These are phyloP conservation scores for Thermomyces lanuginosus DNA, from an alignment of 2,329 filamentous ascomycete species.

Conservation along the genomic window DNA sequence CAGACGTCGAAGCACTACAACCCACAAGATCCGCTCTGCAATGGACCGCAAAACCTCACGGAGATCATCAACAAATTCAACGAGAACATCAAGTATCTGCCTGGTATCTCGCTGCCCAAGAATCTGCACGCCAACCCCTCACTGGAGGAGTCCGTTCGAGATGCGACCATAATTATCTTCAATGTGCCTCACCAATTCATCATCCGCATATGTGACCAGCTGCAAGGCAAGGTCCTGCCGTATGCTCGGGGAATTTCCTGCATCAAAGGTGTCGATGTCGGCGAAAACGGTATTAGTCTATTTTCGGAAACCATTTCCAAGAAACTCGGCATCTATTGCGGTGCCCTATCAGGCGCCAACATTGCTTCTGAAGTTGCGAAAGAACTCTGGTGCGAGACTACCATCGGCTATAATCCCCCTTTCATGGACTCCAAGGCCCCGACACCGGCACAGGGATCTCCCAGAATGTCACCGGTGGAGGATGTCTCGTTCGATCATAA, in stretches of 20 bases:
- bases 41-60: slow-evolving; percentile 71
- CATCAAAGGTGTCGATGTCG: slow-evolving; percentile 94
- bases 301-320: slow-evolving; percentile 93
- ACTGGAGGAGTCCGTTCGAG: slow-evolving; percentile 54
- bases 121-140: slow-evolving; percentile 41
- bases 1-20: slow-evolving; percentile 60
- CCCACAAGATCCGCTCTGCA: slow-evolving; percentile 57
- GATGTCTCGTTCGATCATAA: slow-evolving; percentile 43
- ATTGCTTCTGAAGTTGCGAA: slow-evolving; percentile 87
- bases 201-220: slow-evolving; percentile 62
- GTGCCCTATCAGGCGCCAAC: slow-evolving; percentile 88
- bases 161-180: slow-evolving; percentile 82
- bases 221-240: slow-evolving; percentile 77
- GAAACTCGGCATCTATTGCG: slow-evolving; percentile 86
- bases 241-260: slow-evolving; percentile 90
- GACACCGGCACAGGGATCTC: slow-evolving; percentile 37
- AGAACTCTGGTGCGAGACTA: slow-evolving; percentile 96
- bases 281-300: slow-evolving; percentile 66
- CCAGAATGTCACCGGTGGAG: slow-evolving; percentile 35
- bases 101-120: slow-evolving; percentile 62
- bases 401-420: slow-evolving; percentile 88
- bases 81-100: slow-evolving; percentile 97
- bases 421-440: slow-evolving; percentile 68
- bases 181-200: slow-evolving; percentile 92
- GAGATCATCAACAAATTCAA: slow-evolving; percentile 77